Conservation (phyloP, 306 rosid genomes). For the Psophocarpus tetragonolobus region DNA sequence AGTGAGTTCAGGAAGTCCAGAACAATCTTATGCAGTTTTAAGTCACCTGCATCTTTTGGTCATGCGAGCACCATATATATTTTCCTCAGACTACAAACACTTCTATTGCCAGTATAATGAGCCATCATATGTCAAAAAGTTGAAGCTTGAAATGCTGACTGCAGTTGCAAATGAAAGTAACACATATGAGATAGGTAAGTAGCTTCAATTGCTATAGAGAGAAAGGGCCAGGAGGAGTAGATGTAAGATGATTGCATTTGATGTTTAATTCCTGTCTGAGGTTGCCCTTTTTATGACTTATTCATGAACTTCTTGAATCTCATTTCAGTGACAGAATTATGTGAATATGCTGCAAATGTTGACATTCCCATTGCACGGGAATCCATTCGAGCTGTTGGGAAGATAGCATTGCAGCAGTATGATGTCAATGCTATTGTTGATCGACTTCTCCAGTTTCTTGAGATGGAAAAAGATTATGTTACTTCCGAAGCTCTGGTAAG, state of each 20-base stretch:
- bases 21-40: conserved; percentile 95
- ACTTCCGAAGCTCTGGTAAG: conserved; percentile 99
- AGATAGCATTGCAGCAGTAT: conserved; percentile 97
- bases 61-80: conserved; percentile 97
- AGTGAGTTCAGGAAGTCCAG: conserved; percentile 99
- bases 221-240: background rate
- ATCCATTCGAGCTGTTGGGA: conserved; percentile 98
- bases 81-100: conserved; percentile 93
- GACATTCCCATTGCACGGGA: conserved; percentile 99
- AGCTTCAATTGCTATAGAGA: conserved; percentile 10
- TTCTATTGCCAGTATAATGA: conserved; percentile 99
- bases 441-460: conserved; percentile 97
- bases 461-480: conserved; percentile 99
- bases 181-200: conserved; percentile 93
- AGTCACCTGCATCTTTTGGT: conserved; percentile 98
- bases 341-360: conserved; percentile 99
- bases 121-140: conserved; percentile 95
- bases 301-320: conserved; percentile 37
- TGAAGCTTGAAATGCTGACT: conserved; percentile 99
- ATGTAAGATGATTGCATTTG: conserved; percentile 22
- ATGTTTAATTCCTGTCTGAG: conserved; percentile 20
- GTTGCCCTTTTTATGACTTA: conserved; percentile 24
- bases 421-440: conserved; percentile 99
- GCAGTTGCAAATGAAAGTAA: conserved; percentile 99
- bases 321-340: conserved; percentile 90